Conservation (phyloP, 2,329 filamentous ascomycete species). For the Aspergillus pseudonomiae region DNA sequence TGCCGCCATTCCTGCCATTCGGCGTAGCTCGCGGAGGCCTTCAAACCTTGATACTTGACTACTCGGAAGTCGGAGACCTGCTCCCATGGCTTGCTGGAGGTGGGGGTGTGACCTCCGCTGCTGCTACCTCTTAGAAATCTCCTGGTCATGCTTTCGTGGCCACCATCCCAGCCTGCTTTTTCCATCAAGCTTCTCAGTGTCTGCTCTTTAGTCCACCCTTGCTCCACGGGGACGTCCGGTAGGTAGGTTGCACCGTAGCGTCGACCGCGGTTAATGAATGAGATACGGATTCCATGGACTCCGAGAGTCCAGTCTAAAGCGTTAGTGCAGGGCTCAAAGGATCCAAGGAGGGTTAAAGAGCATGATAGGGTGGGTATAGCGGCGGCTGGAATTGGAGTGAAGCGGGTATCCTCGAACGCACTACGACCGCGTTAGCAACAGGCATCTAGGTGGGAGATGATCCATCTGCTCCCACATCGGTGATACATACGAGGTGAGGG, state of each 20-base stretch:
- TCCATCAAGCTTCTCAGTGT: constrained; percentile 86
- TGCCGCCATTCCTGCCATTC: constrained; percentile 81
- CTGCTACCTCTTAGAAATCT: constrained; percentile 47
- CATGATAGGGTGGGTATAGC: constrained; percentile 53
- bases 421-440: constrained; percentile 37
- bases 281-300: constrained; percentile 82
- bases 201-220: constrained; percentile 94
- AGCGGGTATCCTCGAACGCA: constrained; percentile 66
- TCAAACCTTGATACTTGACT: constrained; percentile 84
- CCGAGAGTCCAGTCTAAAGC: constrained; percentile 86
- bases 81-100: constrained; percentile 61
- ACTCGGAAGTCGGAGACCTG: constrained; percentile 74
- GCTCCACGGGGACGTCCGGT: constrained; percentile 86
- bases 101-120: constrained; percentile 20
- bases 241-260: constrained; percentile 87
- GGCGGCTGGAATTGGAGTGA: constrained; percentile 58
- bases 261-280: constrained; percentile 72
- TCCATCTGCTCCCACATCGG: neutral
- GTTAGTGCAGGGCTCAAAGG: constrained; percentile 76
- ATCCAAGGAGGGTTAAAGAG: constrained; percentile 78
- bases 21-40: constrained; percentile 68
- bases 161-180: constrained; percentile 88
- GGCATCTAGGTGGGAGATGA: constrained; percentile 1
- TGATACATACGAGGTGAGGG: constrained; percentile 69
- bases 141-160: constrained; percentile 40